phyloP scores from a whole-genome alignment of 352 stramenopile genomes.

The Thraustochytrium sp. region DNA sequence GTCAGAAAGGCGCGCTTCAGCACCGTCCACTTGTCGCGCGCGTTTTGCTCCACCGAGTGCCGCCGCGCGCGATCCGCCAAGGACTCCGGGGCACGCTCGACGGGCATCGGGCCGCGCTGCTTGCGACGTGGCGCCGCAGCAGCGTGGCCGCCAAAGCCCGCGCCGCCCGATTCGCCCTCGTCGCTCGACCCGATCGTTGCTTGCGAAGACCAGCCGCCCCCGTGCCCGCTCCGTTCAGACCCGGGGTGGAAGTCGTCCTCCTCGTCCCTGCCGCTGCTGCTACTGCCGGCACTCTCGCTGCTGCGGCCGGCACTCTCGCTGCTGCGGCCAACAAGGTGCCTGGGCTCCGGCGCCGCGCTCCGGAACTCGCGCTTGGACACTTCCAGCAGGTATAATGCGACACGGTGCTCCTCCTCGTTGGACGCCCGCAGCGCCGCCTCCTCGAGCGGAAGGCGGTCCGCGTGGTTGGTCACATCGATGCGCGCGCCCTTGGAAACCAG shows the following conservation, averaged over 20 bases:
- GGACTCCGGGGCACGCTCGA: too few species aligned
- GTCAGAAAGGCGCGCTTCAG: constrained; percentile 20
- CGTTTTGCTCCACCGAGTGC: background rate
- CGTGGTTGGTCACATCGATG: constrained; percentile 7
- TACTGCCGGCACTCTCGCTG: too few species aligned
- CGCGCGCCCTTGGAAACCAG: constrained; percentile 3
- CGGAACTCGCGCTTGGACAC: background rate
- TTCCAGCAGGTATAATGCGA: constrained; percentile 25
- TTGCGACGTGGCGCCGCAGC: background rate
- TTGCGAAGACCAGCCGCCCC: too few species aligned
- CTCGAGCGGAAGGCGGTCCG: constrained; percentile 10
- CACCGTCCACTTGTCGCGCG: constrained; percentile 8
- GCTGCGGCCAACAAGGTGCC: too few species aligned
- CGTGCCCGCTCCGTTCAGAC: too few species aligned
- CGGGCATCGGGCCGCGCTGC: too few species aligned
- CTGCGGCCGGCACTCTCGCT: too few species aligned
- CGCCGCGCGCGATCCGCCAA: too few species aligned
- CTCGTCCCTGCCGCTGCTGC: too few species aligned
- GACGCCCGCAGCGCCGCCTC: background rate
- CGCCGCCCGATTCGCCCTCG: background rate
- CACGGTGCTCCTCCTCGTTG: background rate
- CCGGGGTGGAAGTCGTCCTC: too few species aligned
- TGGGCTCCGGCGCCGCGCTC: background rate
- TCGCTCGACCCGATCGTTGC: too few species aligned
- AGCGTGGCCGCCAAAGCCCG: too few species aligned